A percentile compares a stretch with the other conserved stretches of the same genome.
These are phyloP conservation scores for Plectosphaerella plurivora DNA, from an alignment of 2,329 filamentous ascomycete genomes.

Conservation along the genomic window DNA sequence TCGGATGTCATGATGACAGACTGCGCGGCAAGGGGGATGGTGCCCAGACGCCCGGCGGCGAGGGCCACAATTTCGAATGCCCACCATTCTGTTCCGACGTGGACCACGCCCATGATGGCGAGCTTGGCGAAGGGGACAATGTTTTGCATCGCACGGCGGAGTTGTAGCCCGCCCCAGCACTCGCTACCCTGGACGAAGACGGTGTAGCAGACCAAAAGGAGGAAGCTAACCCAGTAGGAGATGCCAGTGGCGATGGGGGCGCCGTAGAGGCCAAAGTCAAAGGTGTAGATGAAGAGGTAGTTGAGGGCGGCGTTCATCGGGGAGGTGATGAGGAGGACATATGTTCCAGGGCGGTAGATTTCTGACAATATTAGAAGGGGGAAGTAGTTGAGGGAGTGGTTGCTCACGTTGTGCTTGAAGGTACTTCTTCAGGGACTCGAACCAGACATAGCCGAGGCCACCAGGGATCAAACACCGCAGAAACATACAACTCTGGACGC, in stretches of 20 bases:
- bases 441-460: conserved; percentile 82
- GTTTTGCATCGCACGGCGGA: conserved; percentile 60
- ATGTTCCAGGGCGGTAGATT: conserved; percentile 78
- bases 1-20: conserved; percentile 88
- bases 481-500: conserved; percentile 68
- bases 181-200: conserved; percentile 65
- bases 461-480: conserved; percentile 72
- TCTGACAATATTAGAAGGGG: conserved; percentile 15
- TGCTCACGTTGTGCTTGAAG: conserved; percentile 65
- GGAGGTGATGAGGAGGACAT: conserved; percentile 76
- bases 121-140: conserved; percentile 68
- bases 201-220: conserved; percentile 69
- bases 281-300: conserved; percentile 70
- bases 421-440: conserved; percentile 82
- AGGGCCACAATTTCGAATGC: conserved; percentile 88
- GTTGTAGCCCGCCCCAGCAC: conserved; percentile 74
- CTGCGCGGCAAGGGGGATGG: conserved; percentile 74
- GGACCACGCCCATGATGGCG: conserved; percentile 70
- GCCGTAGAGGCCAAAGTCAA: conserved; percentile 68
- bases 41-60: conserved; percentile 75
- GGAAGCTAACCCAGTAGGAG: conserved; percentile 81
- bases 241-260: conserved; percentile 79
- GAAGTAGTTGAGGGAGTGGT: not conserved
- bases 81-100: conserved; percentile 92
- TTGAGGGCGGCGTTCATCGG: conserved; percentile 79